These are phyloP conservation scores for Poterioochromonas sp. DNA, from an alignment of 352 stramenopile species.

Conservation along the genomic window DNA sequence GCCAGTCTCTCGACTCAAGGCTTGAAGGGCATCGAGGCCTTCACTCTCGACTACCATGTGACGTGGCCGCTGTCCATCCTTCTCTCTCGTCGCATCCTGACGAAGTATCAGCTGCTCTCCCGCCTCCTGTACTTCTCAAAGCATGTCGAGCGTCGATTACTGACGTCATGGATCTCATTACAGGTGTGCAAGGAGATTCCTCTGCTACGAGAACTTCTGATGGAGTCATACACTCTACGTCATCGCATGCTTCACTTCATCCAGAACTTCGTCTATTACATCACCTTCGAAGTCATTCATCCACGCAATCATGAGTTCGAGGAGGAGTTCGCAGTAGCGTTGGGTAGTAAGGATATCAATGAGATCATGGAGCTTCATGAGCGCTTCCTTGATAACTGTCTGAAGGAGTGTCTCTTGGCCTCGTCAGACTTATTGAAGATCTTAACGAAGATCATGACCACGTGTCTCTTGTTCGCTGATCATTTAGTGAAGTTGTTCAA, in stretches of 20 bases:
- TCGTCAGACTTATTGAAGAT: slow-evolving; percentile 83
- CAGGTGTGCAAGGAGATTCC: neutral
- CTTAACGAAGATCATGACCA: slow-evolving; percentile 90
- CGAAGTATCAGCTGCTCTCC: slow-evolving; percentile 98
- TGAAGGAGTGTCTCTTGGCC: slow-evolving; percentile 93
- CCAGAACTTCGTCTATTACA: slow-evolving; percentile 97
- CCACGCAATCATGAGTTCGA: slow-evolving; percentile 80
- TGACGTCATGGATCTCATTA: slow-evolving; percentile 69
- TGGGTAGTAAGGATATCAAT: slow-evolving; percentile 31
- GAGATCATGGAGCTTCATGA: slow-evolving; percentile 77
- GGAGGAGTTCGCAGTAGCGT: slow-evolving; percentile 53
- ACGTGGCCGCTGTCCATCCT: slow-evolving; percentile 95
- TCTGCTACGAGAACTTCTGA: slow-evolving; percentile 70
- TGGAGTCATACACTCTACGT: slow-evolving; percentile 81
- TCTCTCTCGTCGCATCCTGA: slow-evolving; percentile 78
- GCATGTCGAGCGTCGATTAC: slow-evolving; percentile 89
- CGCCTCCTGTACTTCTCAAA: slow-evolving; percentile 98
- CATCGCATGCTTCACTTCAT: slow-evolving; percentile 99
- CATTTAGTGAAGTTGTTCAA: slow-evolving; percentile 76
- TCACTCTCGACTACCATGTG: slow-evolving; percentile 88
- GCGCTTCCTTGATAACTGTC: slow-evolving; percentile 85
- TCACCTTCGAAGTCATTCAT: slow-evolving; percentile 93
- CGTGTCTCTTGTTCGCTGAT: slow-evolving; percentile 85
- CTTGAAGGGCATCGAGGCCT: slow-evolving; percentile 81
- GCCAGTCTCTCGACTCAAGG: slow-evolving; percentile 42